phyloP scores from a whole-genome alignment of 2,329 filamentous ascomycete genomes.

The Cercospora nicotianae region DNA sequence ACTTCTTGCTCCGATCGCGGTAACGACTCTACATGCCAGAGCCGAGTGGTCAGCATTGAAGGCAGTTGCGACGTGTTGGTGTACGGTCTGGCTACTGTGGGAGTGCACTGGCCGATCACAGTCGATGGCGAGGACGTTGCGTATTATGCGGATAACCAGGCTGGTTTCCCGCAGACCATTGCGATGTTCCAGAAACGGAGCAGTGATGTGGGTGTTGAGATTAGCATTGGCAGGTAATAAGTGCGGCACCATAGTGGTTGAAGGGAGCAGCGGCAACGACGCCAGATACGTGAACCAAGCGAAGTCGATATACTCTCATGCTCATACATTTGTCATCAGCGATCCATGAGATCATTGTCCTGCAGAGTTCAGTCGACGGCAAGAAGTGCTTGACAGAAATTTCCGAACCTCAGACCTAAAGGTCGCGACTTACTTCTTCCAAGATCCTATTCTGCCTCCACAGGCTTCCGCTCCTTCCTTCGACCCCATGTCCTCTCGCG shows the following conservation, averaged over 20 bases:
- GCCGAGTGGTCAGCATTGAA: constrained; percentile 50
- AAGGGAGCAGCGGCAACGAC: too few species aligned
- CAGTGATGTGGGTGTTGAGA: background rate
- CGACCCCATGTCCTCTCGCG: too few species aligned
- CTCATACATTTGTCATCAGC: too few species aligned
- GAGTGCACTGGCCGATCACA: constrained; percentile 48
- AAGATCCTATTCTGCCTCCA: too few species aligned
- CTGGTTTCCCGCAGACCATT: constrained; percentile 48
- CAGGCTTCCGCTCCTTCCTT: too few species aligned
- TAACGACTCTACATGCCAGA: constrained; percentile 48
- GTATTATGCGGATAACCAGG: constrained; percentile 50
- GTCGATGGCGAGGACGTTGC: constrained; percentile 47
- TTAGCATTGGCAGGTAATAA: background rate
- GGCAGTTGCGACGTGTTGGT: constrained; percentile 44
- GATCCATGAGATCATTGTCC: too few species aligned
- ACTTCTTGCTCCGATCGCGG: constrained; percentile 43
- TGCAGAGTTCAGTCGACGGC: too few species aligned
- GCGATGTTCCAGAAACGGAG: constrained; percentile 38
- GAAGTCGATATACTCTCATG: too few species aligned
- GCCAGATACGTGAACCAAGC: too few species aligned
- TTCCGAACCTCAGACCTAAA: too few species aligned
- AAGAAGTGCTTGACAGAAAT: too few species aligned
- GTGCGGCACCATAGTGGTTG: background rate
- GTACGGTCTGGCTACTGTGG: constrained; percentile 44
- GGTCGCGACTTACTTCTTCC: too few species aligned